Evolutionary conservation across 2,329 filamentous ascomycete species (phyloP), one percentile per base, ranked within the genome.

Genomic region (Cytospora chrysosperma): DNA sequence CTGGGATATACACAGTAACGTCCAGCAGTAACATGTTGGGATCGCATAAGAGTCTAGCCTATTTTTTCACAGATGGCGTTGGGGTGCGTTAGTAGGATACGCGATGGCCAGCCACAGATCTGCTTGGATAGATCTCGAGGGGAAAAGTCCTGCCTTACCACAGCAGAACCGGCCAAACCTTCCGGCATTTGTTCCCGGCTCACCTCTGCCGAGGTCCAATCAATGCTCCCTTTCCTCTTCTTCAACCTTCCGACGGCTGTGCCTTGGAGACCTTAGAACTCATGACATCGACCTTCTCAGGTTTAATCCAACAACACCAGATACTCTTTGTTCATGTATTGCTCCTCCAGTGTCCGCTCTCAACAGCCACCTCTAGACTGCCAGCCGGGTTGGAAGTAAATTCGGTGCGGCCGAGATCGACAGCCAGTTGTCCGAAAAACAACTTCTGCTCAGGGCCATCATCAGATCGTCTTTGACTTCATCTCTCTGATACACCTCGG

Each of bases 21-120:
- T 13, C 32, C 52, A 37, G 53, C n/a, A 51, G 27, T 32, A 56
- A 57, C 64, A 59, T 51, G 51, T 40, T 30, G 59, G 50, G 50
- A 24, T 26, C 28, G 47, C 54, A 17, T 37, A 19, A 15, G 17
- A 30, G 51, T 57, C 60, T 65, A 65, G 57, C 52, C 56, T 27
- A 47, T 63, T 56, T 52, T 37, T 12, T 19, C 12, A 15, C 4
- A 34, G 32, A 34, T 12, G 32, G 12, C 40, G 13, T 27, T 28
- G 19, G n/a, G 15, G 17, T 19, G 15, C 24, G 19, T 52, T 63
- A 60, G 52, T 49, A 21, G 32, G 4, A 6, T 24, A 65, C 63
- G 34, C 34, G 15, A 9, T 1, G 32, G 15, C 12, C 10, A 15
- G 32, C 12, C 12, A 34, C n/a, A n/a, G n/a, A 15, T 34, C n/a